phyloP scores from a whole-genome alignment of 2,329 filamentous ascomycete genomes.

The Aspergillus brasiliensis region DNA sequence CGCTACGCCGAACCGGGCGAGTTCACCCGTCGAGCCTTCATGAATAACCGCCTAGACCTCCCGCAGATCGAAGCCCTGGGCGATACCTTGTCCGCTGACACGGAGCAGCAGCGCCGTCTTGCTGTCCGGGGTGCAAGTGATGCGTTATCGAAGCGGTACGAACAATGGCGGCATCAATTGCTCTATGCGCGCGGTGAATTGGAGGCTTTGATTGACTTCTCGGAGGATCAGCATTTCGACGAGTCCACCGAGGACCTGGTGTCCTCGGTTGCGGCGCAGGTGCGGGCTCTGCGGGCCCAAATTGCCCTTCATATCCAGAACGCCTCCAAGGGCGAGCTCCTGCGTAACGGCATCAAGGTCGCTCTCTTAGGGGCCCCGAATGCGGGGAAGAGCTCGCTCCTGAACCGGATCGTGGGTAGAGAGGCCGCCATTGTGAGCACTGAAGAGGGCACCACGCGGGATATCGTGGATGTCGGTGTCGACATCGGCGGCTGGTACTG shows the following conservation, averaged over 20 bases:
- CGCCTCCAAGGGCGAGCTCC: slow-evolving; percentile 77
- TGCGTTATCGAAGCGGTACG: slow-evolving; percentile 72
- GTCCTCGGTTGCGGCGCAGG: slow-evolving; percentile 66
- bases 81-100: slow-evolving; percentile 66
- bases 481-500: slow-evolving; percentile 90
- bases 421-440: slow-evolving; percentile 94
- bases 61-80: slow-evolving; percentile 74
- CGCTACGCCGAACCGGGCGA: slow-evolving; percentile 94
- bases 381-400: slow-evolving; percentile 88
- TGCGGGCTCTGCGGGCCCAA: slow-evolving; percentile 61
- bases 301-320: slow-evolving; percentile 73
- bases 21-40: slow-evolving; percentile 89
- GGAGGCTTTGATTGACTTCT: slow-evolving; percentile 95
- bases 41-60: slow-evolving; percentile 81
- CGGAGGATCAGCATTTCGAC: slow-evolving; percentile 96
- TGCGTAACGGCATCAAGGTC: slow-evolving; percentile 81
- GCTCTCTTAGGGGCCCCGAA: slow-evolving; percentile 90
- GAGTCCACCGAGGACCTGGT: slow-evolving; percentile 76
- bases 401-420: slow-evolving; percentile 85
- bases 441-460: slow-evolving; percentile 90
- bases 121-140: slow-evolving; percentile 78
- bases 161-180: slow-evolving; percentile 75
- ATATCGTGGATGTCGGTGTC: slow-evolving; percentile 88
- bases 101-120: slow-evolving; percentile 87
- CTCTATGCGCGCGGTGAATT: slow-evolving; percentile 84